phyloP scores from a whole-genome alignment of 192 early-diverging fungal genomes.

The Gaertneriomyces sp. region DNA sequence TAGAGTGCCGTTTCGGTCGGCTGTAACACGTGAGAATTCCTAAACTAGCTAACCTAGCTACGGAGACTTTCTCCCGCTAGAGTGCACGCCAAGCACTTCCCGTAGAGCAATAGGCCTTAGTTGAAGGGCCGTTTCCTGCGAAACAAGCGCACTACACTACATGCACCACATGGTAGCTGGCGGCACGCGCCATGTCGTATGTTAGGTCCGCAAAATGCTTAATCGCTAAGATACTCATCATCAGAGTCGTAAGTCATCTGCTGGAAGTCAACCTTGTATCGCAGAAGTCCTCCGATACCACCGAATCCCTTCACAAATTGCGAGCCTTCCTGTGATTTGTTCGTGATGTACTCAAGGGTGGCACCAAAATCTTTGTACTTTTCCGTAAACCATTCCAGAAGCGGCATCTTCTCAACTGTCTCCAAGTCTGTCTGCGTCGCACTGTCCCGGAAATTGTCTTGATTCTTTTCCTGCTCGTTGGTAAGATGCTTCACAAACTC shows the following conservation, averaged over 20 bases:
- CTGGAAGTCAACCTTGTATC: slow-evolving; percentile 81
- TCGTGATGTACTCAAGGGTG: slow-evolving; percentile 90
- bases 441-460: slow-evolving; percentile 63
- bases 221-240: slow-evolving; percentile 52
- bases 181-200: too few relatives aligned
- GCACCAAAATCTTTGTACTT: slow-evolving; percentile 97
- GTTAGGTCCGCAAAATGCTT: neutral
- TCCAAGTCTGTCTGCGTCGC: slow-evolving; percentile 75
- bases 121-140: too few relatives aligned
- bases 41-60: too few relatives aligned
- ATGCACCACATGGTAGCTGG: too few relatives aligned
- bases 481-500: slow-evolving; percentile 70
- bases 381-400: slow-evolving; percentile 98
- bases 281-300: slow-evolving; percentile 92
- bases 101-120: too few relatives aligned
- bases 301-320: slow-evolving; percentile 99
- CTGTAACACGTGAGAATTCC: too few relatives aligned
- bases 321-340: slow-evolving; percentile 91
- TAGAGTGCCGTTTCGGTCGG: too few relatives aligned
- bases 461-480: slow-evolving; percentile 82
- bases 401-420: slow-evolving; percentile 68
- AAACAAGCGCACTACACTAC: too few relatives aligned
- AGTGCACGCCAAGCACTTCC: too few relatives aligned
- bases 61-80: too few relatives aligned
- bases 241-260: slow-evolving; percentile 45